Evolutionary conservation across 306 rosid genomes (phyloP), one percentile per base, ranked within the genome.

Genomic region (Inga leiocalycina): DNA sequence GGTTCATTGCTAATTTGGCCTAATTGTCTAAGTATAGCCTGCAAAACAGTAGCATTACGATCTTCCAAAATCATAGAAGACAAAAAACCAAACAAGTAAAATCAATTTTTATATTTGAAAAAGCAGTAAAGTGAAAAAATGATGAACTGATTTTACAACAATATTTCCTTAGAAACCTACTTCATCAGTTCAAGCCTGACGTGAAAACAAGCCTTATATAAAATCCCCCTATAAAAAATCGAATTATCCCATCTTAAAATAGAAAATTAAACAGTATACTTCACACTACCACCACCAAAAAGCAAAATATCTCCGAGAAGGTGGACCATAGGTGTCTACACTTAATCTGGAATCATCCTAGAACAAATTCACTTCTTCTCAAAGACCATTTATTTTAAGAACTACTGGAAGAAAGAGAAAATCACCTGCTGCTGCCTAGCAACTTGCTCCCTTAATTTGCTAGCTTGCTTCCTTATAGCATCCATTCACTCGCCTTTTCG

Each of bases 381-480:
- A 43, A 6, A 68, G 34, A 75, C 45, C 19, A 46, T 34, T 39
- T 43, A 52, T 49, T 39, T 46, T 11, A 76, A 20, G 72, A 64
- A 46, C 17, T 7, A 52, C 5, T 17, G 34, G 71, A 70, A 39
- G 13, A 80, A 16, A 75, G 16, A 75, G 49, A 78, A 52, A 37
- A 78, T 72, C 57, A 94, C 98, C 97, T 93, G 98, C 57, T 95
- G 98, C 79, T 95, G 98, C 83, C 73, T 92, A 4, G 98, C 98
- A 79, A 95, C 98, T 87, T 93, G 98, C 80, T 95, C 98, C 73
- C 98, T 91, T 48, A 93, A 89, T 85, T 89, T 95, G 85, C 88
- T 91, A 71, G 98, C 98, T 85, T 95, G 98, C 89, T 91, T 95
- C 77, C 97, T 81, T 76, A 95, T 91, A 62, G 97, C 94, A 79